Percentiles rank a stretch among this genome's conserved stretches.
phyloP scores from a whole-genome alignment of 2,329 filamentous ascomycete species.

The Elsinoe batatas region DNA sequence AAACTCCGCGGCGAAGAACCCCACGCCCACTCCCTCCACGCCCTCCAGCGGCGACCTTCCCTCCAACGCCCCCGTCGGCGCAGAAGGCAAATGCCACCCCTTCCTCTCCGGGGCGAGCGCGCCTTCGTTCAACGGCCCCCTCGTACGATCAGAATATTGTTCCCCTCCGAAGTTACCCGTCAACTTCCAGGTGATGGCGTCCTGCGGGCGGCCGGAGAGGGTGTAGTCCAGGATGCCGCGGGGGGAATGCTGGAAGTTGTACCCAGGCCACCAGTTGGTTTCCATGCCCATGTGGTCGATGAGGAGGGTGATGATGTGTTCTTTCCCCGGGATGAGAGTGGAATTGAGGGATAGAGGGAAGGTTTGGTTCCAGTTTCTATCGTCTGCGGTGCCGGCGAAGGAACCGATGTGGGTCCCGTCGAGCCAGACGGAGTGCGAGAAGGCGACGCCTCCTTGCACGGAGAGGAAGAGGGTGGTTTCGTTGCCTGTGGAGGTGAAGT shows the following conservation, averaged over 20 bases:
- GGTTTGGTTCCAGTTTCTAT: conserved; percentile 43
- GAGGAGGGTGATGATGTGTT: conserved; percentile 57
- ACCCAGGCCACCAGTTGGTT: conserved; percentile 45
- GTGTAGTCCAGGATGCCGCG: conserved; percentile 54
- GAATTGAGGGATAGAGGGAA: conserved; percentile 40
- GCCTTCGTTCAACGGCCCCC: conserved; percentile 56
- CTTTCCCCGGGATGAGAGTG: conserved; percentile 39
- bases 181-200: conserved; percentile 50
- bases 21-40: conserved; percentile 40
- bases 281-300: conserved; percentile 66
- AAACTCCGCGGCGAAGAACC: conserved; percentile 48
- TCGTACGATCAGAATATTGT: conserved; percentile 46
- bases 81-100: conserved; percentile 48
- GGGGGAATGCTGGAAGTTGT: conserved; percentile 48
- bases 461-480: conserved; percentile 47
- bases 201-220: conserved; percentile 39
- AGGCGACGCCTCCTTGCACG: conserved; percentile 60
- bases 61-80: conserved; percentile 37
- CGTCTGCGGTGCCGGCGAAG: conserved; percentile 47
- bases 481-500: conserved; percentile 54
- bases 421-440: conserved; percentile 59
- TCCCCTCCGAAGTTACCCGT: conserved; percentile 59
- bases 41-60: conserved; percentile 32
- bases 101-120: conserved; percentile 51
- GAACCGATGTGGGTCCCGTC: conserved; percentile 54